These are phyloP conservation scores for Puccinia polysora DNA, from an alignment of 1,284 basidiomycete genomes.

Conservation along the genomic window DNA sequence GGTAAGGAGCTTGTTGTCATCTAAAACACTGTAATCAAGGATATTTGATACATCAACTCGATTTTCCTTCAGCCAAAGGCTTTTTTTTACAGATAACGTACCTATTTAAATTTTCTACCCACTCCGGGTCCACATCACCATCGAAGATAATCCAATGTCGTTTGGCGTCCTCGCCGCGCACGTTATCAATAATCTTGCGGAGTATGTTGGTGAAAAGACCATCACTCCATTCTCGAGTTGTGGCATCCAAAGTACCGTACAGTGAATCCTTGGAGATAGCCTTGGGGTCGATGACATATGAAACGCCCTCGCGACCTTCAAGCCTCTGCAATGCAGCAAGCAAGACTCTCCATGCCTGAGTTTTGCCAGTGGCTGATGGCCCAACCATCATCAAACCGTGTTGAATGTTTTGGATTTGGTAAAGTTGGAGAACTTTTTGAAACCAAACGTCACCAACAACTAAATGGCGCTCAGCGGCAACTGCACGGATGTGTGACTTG, in stretches of 20 bases:
- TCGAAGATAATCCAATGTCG: conserved; percentile 99
- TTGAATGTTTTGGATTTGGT: conserved; percentile 99
- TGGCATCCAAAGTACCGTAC: conserved; percentile 93
- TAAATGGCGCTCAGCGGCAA: conserved; percentile 79
- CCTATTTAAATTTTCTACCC: conserved; percentile 99
- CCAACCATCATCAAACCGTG: conserved; percentile 99
- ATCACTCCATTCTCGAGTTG: conserved; percentile 99
- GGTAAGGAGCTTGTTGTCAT: conserved; percentile 97
- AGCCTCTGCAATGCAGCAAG: conserved; percentile 83
- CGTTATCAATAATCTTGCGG: conserved; percentile 96
- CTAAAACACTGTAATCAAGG: conserved; percentile 68
- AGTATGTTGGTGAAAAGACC: conserved; percentile 97
- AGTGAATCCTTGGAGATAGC: conserved; percentile 97
- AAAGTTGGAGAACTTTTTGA: conserved; percentile 92
- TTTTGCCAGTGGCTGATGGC: conserved; percentile 93
- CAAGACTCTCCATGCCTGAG: conserved; percentile 92
- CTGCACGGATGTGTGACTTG: conserved; percentile 73
- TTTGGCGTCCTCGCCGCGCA: conserved; percentile 92
- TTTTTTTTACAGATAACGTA: conserved; percentile 52
- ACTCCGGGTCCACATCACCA: conserved; percentile 98
- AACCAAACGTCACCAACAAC: conserved; percentile 85
- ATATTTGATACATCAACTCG: conserved; percentile 4
- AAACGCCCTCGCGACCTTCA: conserved; percentile 84
- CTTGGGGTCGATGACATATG: conserved; percentile 98
- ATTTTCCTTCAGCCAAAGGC: background rate